These are phyloP conservation scores for Verticillium longisporum DNA, from an alignment of 2,329 filamentous ascomycete species.

Conservation along the genomic window DNA sequence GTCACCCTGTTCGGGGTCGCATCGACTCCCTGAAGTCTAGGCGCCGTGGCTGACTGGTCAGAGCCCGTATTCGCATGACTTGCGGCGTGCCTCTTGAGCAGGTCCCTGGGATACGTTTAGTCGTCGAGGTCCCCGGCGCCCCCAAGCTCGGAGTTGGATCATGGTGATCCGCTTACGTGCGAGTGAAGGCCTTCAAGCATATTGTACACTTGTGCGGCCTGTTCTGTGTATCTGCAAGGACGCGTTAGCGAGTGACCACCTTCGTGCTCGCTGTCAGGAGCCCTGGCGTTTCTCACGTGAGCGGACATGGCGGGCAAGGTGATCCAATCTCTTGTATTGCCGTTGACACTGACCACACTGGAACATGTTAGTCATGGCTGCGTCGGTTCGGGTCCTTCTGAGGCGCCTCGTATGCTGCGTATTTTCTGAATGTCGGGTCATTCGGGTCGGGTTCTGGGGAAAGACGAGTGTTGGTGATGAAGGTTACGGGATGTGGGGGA, in stretches of 20 bases:
- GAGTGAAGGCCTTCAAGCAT: constrained; percentile 21
- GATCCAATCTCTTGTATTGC: constrained; percentile 21
- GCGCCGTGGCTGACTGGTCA: constrained; percentile 1
- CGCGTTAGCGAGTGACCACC: neutral
- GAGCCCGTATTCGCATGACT: constrained; percentile 12
- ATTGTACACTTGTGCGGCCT: constrained; percentile 21
- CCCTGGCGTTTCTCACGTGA: constrained; percentile 17
- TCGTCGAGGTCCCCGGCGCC: neutral
- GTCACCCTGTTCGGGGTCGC: constrained; percentile 13
- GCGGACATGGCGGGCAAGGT: constrained; percentile 24
- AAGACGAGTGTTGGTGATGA: no score
- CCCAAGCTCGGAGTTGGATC: neutral
- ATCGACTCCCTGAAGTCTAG: neutral
- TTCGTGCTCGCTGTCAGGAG: neutral
- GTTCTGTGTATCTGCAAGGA: constrained; percentile 19
- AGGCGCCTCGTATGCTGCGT: no score
- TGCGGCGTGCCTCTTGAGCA: constrained; percentile 16
- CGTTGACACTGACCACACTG: constrained; percentile 20
- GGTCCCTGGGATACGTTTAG: constrained; percentile 13
- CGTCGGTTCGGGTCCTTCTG: neutral
- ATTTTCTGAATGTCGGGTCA: no score
- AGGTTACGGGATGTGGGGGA: no score
- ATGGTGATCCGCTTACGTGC: constrained; percentile 15
- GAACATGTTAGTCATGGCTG: constrained; percentile 8
- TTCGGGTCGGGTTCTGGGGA: no score